Conservation (phyloP, 1,284 basidiomycete genomes). For the Cystobasidium pallidum region DNA sequence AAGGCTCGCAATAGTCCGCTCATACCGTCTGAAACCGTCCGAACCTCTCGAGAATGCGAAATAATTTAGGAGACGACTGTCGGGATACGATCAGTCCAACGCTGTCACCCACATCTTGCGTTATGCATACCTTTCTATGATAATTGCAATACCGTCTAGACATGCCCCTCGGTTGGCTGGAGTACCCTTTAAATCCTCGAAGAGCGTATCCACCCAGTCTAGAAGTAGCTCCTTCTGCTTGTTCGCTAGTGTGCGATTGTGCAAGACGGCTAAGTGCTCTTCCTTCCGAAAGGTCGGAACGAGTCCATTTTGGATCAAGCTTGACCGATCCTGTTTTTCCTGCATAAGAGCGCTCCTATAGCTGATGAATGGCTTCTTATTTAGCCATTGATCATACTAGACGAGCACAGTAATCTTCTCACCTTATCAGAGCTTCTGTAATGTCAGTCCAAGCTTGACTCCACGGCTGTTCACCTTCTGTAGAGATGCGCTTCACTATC, state of each 20-base stretch:
- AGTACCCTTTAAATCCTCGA: conserved; percentile 47
- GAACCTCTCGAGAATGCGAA: conserved; percentile 55
- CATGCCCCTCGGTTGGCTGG: conserved; percentile 60
- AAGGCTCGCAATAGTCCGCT: conserved; percentile 57
- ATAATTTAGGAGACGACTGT: conserved; percentile 57
- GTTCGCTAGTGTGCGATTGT: conserved; percentile 30
- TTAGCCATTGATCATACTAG: background rate
- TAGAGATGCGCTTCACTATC: background rate
- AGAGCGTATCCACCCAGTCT: conserved; percentile 46
- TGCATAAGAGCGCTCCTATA: conserved; percentile 16
- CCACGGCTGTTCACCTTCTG: conserved; percentile 33
- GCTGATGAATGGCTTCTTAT: background rate
- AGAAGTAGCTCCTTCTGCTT: conserved; percentile 49
- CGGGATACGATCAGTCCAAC: background rate
- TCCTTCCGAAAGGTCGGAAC: conserved; percentile 46
- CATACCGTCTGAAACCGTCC: conserved; percentile 54
- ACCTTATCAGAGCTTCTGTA: conserved; percentile 19
- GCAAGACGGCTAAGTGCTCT: conserved; percentile 29
- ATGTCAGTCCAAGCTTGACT: conserved; percentile 23
- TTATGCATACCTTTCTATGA: conserved; percentile 58
- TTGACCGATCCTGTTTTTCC: conserved; percentile 33
- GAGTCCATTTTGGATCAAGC: conserved; percentile 24
- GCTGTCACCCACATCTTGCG: too few relatives aligned
- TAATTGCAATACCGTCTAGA: conserved; percentile 59
- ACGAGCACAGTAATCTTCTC: background rate